Conservation (phyloP, 768 basidiomycete genomes). For the Boletus speciosus region DNA sequence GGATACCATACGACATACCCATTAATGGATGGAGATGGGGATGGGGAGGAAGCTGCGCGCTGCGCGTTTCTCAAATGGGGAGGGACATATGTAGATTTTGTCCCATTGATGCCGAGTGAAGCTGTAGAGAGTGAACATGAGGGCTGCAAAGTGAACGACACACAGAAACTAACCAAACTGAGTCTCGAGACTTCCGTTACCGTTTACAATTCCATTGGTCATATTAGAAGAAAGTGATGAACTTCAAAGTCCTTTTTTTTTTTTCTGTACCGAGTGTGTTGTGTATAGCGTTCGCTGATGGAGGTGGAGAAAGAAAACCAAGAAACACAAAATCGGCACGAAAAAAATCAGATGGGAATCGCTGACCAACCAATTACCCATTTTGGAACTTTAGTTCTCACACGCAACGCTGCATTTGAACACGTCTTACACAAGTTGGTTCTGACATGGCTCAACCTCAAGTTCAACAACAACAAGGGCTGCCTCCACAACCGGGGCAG, state of each 20-base stretch:
- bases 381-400: slow-evolving; percentile 10
- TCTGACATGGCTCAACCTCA: slow-evolving; percentile 60
- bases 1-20: slow-evolving; percentile 43
- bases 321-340: slow-evolving; percentile 8
- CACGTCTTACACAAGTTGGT: not conserved
- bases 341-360: slow-evolving; percentile 27
- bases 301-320: slow-evolving; percentile 23
- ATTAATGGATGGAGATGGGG: slow-evolving; percentile 35
- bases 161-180: slow-evolving; percentile 57
- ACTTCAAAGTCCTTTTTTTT: slow-evolving; percentile 24
- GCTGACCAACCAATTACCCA: slow-evolving; percentile 20
- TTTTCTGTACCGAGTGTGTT: slow-evolving; percentile 22
- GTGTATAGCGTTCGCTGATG: slow-evolving; percentile 29
- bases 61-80: slow-evolving; percentile 83
- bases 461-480: slow-evolving; percentile 52
- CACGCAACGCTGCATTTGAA: not conserved
- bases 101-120: slow-evolving; percentile 67
- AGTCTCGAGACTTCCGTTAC: slow-evolving; percentile 64
- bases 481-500: slow-evolving; percentile 31
- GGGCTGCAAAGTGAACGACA: not conserved
- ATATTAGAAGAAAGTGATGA: slow-evolving; percentile 54
- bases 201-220: slow-evolving; percentile 91
- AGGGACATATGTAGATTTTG: slow-evolving; percentile 82
- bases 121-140: slow-evolving; percentile 38
- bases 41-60: slow-evolving; percentile 69